These are phyloP conservation scores for Penicillium pancosmium DNA, from an alignment of 495 filamentous ascomycete species.

Conservation along the genomic window DNA sequence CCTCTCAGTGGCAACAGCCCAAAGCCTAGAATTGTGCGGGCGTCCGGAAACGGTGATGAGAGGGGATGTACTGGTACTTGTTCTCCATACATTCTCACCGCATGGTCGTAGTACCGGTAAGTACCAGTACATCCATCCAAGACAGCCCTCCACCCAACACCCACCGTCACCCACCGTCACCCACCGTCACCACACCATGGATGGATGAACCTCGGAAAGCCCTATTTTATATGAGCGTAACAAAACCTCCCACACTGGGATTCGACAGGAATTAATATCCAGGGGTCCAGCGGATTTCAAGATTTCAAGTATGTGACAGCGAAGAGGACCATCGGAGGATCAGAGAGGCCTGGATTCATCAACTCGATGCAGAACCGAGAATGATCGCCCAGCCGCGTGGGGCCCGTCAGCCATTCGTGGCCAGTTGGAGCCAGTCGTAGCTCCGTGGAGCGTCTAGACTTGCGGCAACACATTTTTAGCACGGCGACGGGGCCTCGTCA, in stretches of 20 bases:
- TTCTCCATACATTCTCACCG: too few species aligned
- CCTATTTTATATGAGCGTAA: too few species aligned
- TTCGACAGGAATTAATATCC: too few species aligned
- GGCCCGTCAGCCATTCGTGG: slow-evolving; percentile 13
- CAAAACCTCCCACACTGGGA: too few species aligned
- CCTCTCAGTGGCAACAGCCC: slow-evolving; percentile 11
- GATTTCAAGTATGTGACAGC: too few species aligned
- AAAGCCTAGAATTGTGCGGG: slow-evolving; percentile 5
- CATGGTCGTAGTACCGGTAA: neutral
- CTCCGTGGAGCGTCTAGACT: slow-evolving; percentile 24
- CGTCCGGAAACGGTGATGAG: slow-evolving; percentile 10
- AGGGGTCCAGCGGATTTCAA: too few species aligned
- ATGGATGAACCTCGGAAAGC: too few species aligned
- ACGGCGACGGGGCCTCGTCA: slow-evolving; percentile 4
- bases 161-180: too few species aligned
- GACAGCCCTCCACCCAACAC: neutral
- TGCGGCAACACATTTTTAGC: slow-evolving; percentile 16
- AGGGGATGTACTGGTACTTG: slow-evolving; percentile 6
- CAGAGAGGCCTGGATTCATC: slow-evolving; percentile 15
- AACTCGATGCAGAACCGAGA: slow-evolving; percentile 31
- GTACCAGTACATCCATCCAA: neutral
- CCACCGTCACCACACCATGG: too few species aligned
- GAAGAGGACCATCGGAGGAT: neutral
- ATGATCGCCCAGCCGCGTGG: slow-evolving; percentile 31
- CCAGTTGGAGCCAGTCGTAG: slow-evolving; percentile 8